These are phyloP conservation scores for Epichloe glyceriae DNA, from an alignment of 2,329 filamentous ascomycete genomes.

Conservation along the genomic window DNA sequence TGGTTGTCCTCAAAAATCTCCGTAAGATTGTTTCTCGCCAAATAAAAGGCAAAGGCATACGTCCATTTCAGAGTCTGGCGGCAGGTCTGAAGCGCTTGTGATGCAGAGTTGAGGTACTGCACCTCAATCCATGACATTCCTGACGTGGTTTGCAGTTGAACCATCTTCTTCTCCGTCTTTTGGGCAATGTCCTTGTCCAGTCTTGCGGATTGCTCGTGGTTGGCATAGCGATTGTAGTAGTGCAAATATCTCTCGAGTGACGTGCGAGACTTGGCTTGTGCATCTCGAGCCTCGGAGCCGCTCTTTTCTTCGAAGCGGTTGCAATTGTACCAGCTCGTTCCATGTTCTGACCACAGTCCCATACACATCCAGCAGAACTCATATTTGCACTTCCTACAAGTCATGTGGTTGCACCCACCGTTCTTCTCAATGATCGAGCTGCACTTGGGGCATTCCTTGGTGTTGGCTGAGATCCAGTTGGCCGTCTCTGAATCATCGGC, in stretches of 20 bases:
- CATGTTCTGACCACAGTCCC: conserved; percentile 96
- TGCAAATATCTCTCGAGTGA: conserved; percentile 93
- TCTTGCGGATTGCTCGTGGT: conserved; percentile 95
- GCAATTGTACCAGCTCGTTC: conserved; percentile 99
- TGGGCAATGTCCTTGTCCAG: conserved; percentile 91
- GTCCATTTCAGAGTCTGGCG: conserved; percentile 99
- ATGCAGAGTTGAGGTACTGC: conserved; percentile 88
- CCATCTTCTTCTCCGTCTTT: conserved; percentile 99
- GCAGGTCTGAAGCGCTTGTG: conserved; percentile 86
- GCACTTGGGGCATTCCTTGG: conserved; percentile 94
- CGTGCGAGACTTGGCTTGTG: conserved; percentile 79
- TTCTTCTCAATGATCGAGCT: conserved; percentile 98
- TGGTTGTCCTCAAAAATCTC: conserved; percentile 99
- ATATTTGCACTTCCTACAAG: conserved; percentile 86
- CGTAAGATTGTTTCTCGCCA: conserved; percentile 89
- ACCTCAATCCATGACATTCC: conserved; percentile 99
- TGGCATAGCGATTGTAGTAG: conserved; percentile 98
- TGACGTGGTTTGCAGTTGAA: conserved; percentile 81
- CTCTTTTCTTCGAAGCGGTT: conserved; percentile 96
- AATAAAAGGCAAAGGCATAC: conserved; percentile 95
- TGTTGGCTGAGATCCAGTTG: conserved; percentile 99
- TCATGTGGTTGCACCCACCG: conserved; percentile 96
- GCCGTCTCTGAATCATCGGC: conserved; percentile 96
- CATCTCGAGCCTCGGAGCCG: conserved; percentile 77
- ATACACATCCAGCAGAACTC: conserved; percentile 99